Base-by-base conservation (phyloP, 208 protist species). In the Wallacemonas sp. region DNA sequence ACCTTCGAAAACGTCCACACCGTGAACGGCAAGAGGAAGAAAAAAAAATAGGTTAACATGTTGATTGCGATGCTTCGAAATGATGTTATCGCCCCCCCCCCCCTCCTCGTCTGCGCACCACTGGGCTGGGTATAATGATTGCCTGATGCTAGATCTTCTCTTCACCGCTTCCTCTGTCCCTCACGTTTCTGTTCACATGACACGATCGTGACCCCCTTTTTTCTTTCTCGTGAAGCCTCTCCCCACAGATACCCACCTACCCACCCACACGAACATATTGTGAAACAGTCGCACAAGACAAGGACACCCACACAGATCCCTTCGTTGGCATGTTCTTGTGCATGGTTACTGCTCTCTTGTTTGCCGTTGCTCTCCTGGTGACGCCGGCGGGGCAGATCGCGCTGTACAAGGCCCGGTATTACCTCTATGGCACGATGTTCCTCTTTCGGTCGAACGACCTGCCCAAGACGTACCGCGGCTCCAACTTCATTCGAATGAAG, bases 251-350 rank as follows among this genome's bases (percentile, higher is more conserved):
- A 41, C 36, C 10, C 36, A 41, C 36, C 36, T 14, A 41, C 36
- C 36, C 0, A 0, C 36, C 7, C 36, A 41, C 36, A 41, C 36
- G 0, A 0, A 41, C 36, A 41, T 0, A 41, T 14, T 16, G 10
- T 16, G 14, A 41, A 41, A 14, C 36, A 41, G 28, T 55, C 2
- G 2, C 28, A 25, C 18, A 3, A 57, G 1, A 54, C 12, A 42
- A 4, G 32, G 29, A 52, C n/a, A 65, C 26, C 18, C 23, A 65
- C 20, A 26, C 25, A 38, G n/a, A 65, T 25, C 29, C 11, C n/a
- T n/a, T n/a, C n/a, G n/a, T n/a, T n/a, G n/a, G n/a, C n/a, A 95
- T 92, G 89, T 90, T 95, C 72, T 65, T 88, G 39, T 89, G 63
- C 23, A 76, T 95, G 71, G 78, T 95, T 8, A 54, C 87, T 57